These are phyloP conservation scores for Fusarium chuoi DNA, from an alignment of 2,329 filamentous ascomycete species.

Conservation along the genomic window DNA sequence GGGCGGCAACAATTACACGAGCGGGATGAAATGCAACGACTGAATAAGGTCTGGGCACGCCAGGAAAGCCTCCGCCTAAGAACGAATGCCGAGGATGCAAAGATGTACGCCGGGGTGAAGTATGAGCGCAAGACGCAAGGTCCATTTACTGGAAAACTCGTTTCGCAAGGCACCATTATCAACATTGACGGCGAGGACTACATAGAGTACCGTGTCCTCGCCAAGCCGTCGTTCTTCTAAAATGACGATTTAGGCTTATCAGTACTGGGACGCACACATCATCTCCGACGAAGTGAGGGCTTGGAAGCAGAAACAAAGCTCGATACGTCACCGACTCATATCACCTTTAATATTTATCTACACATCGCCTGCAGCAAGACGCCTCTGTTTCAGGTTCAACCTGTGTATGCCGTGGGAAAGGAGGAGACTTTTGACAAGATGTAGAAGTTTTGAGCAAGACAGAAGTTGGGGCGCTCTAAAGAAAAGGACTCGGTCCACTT, in stretches of 20 bases:
- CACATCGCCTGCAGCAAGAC: neutral
- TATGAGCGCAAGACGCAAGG: slow-evolving; percentile 71
- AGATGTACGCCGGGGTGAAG: slow-evolving; percentile 68
- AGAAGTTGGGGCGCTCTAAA: slow-evolving; percentile 14
- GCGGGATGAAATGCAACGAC: slow-evolving; percentile 59
- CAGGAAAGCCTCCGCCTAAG: slow-evolving; percentile 61
- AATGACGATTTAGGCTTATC: too few species aligned
- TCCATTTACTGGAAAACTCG: slow-evolving; percentile 71
- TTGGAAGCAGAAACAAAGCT: neutral
- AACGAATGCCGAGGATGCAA: slow-evolving; percentile 61
- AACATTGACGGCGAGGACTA: slow-evolving; percentile 75
- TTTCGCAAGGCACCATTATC: slow-evolving; percentile 69
- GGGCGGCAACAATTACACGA: slow-evolving; percentile 56
- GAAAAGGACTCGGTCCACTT: slow-evolving; percentile 9
- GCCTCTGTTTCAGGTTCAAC: neutral
- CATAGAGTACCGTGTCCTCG: slow-evolving; percentile 73
- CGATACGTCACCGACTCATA: neutral
- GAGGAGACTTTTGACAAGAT: slow-evolving; percentile 10
- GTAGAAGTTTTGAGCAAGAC: slow-evolving; percentile 13
- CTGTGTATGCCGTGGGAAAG: slow-evolving; percentile 25
- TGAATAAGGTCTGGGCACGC: slow-evolving; percentile 66
- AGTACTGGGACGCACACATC: neutral
- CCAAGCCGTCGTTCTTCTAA: slow-evolving; percentile 70
- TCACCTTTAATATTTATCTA: neutral
- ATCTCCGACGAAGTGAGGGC: neutral